These are phyloP conservation scores for Hysterium pulicare DNA, from an alignment of 2,329 filamentous ascomycete genomes.

Conservation along the genomic window DNA sequence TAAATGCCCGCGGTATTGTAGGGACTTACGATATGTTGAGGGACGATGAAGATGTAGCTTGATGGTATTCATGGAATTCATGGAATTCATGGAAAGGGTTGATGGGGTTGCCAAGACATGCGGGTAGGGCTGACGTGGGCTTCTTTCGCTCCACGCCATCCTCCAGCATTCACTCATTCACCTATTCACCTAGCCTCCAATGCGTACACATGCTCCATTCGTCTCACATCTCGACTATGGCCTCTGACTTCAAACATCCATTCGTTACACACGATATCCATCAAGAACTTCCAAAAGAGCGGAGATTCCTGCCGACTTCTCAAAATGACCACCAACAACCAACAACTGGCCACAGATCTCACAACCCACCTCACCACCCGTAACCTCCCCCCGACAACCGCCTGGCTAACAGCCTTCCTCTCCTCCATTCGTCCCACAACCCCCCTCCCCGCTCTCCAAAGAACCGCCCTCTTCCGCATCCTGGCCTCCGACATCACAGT, in stretches of 20 bases:
- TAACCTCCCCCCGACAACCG: conserved; percentile 52
- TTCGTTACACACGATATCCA: too few species aligned
- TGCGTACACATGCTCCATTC: too few species aligned
- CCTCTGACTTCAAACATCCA: neutral
- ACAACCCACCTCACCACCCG: conserved; percentile 55
- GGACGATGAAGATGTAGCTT: neutral
- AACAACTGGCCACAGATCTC: conserved; percentile 39
- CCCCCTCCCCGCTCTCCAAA: conserved; percentile 67
- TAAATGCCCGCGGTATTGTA: too few species aligned
- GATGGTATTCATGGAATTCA: too few species aligned
- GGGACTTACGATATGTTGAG: neutral
- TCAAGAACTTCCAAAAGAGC: too few species aligned
- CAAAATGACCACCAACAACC: conserved; percentile 12
- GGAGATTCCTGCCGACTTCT: too few species aligned
- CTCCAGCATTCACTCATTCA: too few species aligned
- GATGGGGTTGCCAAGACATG: neutral
- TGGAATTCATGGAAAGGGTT: too few species aligned
- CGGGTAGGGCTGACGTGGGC: conserved; percentile 8
- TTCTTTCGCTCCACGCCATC: too few species aligned
- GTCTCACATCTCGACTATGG: neutral
- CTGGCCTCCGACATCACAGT: conserved; percentile 72
- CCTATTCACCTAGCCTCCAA: too few species aligned
- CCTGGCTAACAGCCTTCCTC: conserved; percentile 65
- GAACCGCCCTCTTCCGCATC: conserved; percentile 77
- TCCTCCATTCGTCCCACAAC: conserved; percentile 53